Base-by-base conservation (phyloP, 2,329 filamentous ascomycete genomes). In the Penicillium sp. region DNA sequence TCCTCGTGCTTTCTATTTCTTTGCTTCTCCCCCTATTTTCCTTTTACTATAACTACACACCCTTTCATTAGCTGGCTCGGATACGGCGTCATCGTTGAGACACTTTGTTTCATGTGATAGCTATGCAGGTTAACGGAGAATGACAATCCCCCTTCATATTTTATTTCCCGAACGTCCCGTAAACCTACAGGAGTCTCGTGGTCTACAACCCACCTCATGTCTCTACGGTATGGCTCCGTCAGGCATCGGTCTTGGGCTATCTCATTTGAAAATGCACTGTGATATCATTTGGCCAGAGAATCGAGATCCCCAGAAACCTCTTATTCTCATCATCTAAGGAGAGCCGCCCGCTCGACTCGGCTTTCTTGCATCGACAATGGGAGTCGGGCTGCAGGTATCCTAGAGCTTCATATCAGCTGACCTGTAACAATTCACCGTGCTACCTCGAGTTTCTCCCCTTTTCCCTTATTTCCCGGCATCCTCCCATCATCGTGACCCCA, bases 381-480 rank as follows among this genome's bases (percentile, higher is more conserved):
- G 42, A 60, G 53, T 33, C 13, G 46, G 44, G 22, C 57, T 54
- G 57, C 58, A 58, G 46, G 48, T 46, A 50, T 39, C 53, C 42
- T 31, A 46, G 25, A 36, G 12, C n/a, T 47, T 33, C 33, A 40
- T 58, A 41, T 60, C 55, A 58, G 56, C 58, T 58, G 58, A 60
- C 55, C 47, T 43, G 35, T 14, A 30, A 46, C 16, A 18, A 22
- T 31, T 31, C n/a, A 38, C 14, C 14, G 46, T 48, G 18, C 31
- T 31, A 44, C 39, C 18, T 25, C 25, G 27, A 19, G 11, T 13
- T 18, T 12, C 22, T 37, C 22, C 28, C 28, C 12, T 35, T 14
- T 13, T 13, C 22, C 3, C 22, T 7, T 14, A 27, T 18, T 13
- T 19, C 8, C 13, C 37, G 36, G 35, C 19, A 35, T 41, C 22